Evolutionary conservation across 192 early-diverging fungal genomes (phyloP), one percentile per base, ranked within the genome.

Genomic region (Phlyctochytrium planicorne): DNA sequence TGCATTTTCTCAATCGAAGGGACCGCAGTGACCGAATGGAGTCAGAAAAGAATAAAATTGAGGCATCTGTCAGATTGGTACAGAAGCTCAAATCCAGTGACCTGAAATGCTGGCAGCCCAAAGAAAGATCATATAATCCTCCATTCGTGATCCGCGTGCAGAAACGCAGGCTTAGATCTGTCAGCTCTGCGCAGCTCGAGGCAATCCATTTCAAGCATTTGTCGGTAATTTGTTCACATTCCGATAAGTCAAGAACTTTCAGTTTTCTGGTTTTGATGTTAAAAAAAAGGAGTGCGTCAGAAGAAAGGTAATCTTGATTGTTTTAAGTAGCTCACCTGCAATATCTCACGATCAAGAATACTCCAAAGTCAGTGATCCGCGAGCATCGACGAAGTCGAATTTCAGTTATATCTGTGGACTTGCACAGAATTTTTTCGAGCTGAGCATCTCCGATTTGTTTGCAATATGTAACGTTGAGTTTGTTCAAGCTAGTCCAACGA

Each of bases 141-240:
- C 64, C 78, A 66, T 82, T 80, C 2, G 78, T 84, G 36, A 84
- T 71, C 23, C 77, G 62, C 6, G 73, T 79, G 76, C 82, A 84
- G 59, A 84, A 84, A 0, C 66, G 65, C 12, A 84, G 60, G 31
- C 73, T 69, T 36, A 84, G 62, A 34, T 69, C 47, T 23, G 24
- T 65, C 23, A 84, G 69, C 30, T 83, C 59, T 12, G 63, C 66
- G 34, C 74, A 74, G 55, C 59, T 63, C 24, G 75, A 68, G 2
- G 82, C 78, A 25, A 84, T 72, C 80, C 80, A 83, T 61, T 84
- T 82, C 14, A 84, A 65, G 35, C 76, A 83, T 27, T 73, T 78
- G 72, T 84, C 81, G 16, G 78, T 60, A 32, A 82, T 52, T 27
- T 82, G 81, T 31, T 83, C 78, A 66, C 81, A 83, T 52, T 82